Evolutionary conservation across 2,329 filamentous ascomycete species (phyloP).

Genomic region (Neofusicoccum ribis): DNA sequence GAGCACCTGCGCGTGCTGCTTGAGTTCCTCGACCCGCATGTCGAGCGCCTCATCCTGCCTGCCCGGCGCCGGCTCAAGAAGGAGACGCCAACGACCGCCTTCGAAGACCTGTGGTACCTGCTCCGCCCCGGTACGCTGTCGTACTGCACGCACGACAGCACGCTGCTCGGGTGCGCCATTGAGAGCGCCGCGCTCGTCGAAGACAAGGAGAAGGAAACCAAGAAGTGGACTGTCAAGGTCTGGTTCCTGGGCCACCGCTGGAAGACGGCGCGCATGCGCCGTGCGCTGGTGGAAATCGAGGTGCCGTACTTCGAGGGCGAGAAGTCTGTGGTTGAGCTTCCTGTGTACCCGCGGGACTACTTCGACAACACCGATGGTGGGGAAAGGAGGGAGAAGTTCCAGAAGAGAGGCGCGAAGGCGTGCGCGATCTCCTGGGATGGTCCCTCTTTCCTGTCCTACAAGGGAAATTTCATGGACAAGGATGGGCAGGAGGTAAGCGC

Average conservation of each 20-base stretch:
- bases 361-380: conserved; percentile 3
- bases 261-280: conserved; percentile 7
- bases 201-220: background rate
- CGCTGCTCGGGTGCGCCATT: conserved; percentile 8
- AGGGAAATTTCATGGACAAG: conserved; percentile 6
- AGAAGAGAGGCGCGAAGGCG: background rate
- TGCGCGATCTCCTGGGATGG: conserved; percentile 8
- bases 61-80: conserved; percentile 6
- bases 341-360: conserved; percentile 12
- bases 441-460: conserved; percentile 8
- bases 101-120: conserved; percentile 16
- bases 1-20: conserved; percentile 15
- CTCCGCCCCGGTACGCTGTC: conserved; percentile 7
- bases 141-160: background rate
- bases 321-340: background rate
- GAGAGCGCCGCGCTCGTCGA: background rate
- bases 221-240: background rate
- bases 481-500: conserved; percentile 1
- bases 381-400: background rate
- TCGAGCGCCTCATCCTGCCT: background rate
- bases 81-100: conserved; percentile 5
- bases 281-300: background rate
- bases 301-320: conserved; percentile 14
- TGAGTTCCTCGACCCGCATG: conserved; percentile 11
- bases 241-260: conserved; percentile 17